Evolutionary conservation across 805 yeast genomes (phyloP).

Genomic region (Metschnikowia koreensis): DNA sequence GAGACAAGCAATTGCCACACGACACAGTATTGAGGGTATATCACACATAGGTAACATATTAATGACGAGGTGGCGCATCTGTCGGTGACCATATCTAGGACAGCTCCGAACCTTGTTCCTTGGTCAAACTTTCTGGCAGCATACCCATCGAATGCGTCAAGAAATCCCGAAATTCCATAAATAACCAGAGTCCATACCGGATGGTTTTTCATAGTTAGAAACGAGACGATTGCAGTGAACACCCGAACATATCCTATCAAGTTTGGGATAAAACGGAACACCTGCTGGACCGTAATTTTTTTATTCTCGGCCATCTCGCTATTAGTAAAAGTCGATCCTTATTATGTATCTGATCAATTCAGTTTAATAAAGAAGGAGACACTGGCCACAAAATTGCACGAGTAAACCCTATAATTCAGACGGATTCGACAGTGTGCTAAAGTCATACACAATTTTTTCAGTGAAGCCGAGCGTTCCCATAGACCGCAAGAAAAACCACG

Average conservation of each 20-base stretch:
- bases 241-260: slow-evolving; percentile 88
- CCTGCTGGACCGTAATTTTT: slow-evolving; percentile 44
- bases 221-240: slow-evolving; percentile 74
- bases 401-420: not conserved
- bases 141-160: slow-evolving; percentile 95
- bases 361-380: not conserved
- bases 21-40: slow-evolving; percentile 68
- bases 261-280: slow-evolving; percentile 84
- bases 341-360: not conserved
- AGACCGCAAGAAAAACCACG: slow-evolving; percentile 3
- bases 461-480: slow-evolving; percentile 2
- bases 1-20: slow-evolving; percentile 83
- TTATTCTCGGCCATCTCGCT: slow-evolving; percentile 8
- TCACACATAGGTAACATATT: slow-evolving; percentile 77
- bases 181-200: slow-evolving; percentile 75
- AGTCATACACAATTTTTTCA: slow-evolving; percentile 5
- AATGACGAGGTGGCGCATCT: slow-evolving; percentile 95
- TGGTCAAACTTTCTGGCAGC: slow-evolving; percentile 90
- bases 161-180: slow-evolving; percentile 83
- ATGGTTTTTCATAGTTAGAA: slow-evolving; percentile 77
- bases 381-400: not conserved
- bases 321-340: not conserved
- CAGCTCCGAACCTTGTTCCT: slow-evolving; percentile 92
- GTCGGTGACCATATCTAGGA: slow-evolving; percentile 97
- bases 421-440: not conserved